Percentiles rank a stretch among this genome's conserved stretches.
phyloP scores from a whole-genome alignment of 805 yeast genomes.

The Debaryomyces maramus region DNA sequence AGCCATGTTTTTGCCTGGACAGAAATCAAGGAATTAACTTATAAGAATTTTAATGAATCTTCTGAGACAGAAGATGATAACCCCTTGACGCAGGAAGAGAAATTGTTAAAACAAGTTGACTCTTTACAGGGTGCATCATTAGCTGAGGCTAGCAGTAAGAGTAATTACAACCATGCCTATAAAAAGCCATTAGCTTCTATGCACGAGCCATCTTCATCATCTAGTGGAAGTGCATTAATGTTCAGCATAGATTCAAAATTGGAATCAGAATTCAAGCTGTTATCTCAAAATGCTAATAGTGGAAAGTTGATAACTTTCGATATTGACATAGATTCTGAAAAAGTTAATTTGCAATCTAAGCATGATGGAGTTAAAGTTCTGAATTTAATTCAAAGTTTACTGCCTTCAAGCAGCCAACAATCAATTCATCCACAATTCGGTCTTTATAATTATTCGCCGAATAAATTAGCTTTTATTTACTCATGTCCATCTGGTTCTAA shows the following conservation, averaged over 20 bases:
- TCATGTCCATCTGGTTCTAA: conserved; percentile 89
- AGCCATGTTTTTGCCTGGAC: conserved; percentile 48
- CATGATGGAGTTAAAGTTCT: conserved; percentile 17
- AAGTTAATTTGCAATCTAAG: conserved; percentile 23
- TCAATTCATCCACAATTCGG: conserved; percentile 56
- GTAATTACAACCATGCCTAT: conserved; percentile 14
- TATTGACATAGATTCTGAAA: conserved; percentile 53
- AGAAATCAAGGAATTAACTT: conserved; percentile 53
- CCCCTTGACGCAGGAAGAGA: conserved; percentile 62
- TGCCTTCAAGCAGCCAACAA: conserved; percentile 22
- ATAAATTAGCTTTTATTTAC: conserved; percentile 61
- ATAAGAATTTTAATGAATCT: conserved; percentile 42
- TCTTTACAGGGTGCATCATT: conserved; percentile 31
- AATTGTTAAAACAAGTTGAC: conserved; percentile 46
- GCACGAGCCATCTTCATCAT: conserved; percentile 16
- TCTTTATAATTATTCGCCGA: conserved; percentile 44
- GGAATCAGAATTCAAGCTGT: conserved; percentile 22
- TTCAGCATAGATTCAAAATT: conserved; percentile 27
- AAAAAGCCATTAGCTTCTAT: conserved; percentile 37
- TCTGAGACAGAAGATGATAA: conserved; percentile 26
- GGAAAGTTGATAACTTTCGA: conserved; percentile 44
- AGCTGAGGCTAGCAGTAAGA: conserved; percentile 14
- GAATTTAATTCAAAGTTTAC: conserved; percentile 21
- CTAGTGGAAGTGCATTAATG: conserved; percentile 16
- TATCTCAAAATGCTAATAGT: conserved; percentile 16